Evolutionary conservation across 2,329 filamentous ascomycete genomes (phyloP), one percentile per base, ranked within the genome.

Genomic region (Microsporum audouinii): DNA sequence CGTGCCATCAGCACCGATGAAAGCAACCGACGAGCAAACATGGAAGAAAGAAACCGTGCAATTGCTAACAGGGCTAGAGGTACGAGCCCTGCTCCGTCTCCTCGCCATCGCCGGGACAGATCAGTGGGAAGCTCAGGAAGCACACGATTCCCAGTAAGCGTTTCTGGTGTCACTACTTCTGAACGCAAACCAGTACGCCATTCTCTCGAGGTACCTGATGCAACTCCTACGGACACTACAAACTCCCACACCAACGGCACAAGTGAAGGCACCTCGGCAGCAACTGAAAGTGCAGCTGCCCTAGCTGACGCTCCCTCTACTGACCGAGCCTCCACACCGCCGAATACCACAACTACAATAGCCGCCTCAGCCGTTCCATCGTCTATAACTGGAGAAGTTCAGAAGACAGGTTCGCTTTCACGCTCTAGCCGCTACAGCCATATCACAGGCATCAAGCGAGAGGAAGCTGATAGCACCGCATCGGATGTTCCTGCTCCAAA

Each of bases 1-100:
- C 87, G 94, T 56, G 91, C 91, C 34, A 89, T 96, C 69, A 95
- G 89, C 72, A 95, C 91, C 0, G 91, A 99, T 71, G 94, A 99
- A 79, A 95, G 90, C 76, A 95, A 95, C 74, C 88, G 94, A 63
- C 89, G 91, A 69, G 89, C 89, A 51, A 86, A 95, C 66, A 92
- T 96, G 85, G 92, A 97, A 75, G 94, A 96, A 72, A 86, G 94
- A 59, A 89, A 90, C 72, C 86, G 89, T 64, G 89, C 90, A 58
- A 82, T 92, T 64, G 83, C 81, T 38, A 84, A 79, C 66, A 84
- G 89, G 59, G 87, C 85, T 70, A 84, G 91, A 57, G 88, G 85
- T 34, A 87, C 83, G 29, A 91, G 87, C 64, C 91, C 91, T 5
- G 73, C 68, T 66, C 77, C 71, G 61, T 69, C 76, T 34, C 71